Base-by-base conservation (phyloP, 768 basidiomycete species). In the Amylocystis lapponica region DNA sequence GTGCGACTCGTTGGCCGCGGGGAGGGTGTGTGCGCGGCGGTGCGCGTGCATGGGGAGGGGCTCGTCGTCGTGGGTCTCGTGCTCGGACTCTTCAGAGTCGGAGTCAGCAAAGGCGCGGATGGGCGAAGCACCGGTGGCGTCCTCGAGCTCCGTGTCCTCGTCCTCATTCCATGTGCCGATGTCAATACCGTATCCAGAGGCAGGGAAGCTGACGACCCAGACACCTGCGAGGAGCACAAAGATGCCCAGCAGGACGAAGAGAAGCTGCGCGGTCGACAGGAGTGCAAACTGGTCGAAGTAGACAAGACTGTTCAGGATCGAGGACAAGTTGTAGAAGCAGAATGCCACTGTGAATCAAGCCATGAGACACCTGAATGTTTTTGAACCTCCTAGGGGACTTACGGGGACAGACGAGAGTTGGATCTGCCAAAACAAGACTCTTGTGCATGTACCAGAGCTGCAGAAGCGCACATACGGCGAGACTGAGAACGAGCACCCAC, bases 321-420 rank as follows among this genome's bases (percentile, higher is more conserved):
- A 89, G 2, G 89, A 90, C 12, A 94, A 61, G 59, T 95, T 97
- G 66, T 95, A 97, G 62, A 92, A 90, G 62, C 91, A 95, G 66
- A 95, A 97, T 5, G 92, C 91, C 58, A 90, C 82, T 79, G 53
- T 20, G 41, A 47, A 56, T n/a, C 61, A 30, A 51, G 12, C 40
- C 41, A n/a, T 16, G 4, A 26, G 19, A 20, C 16, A 29, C 9
- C 41, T 34, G 35, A 42, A 39, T 13, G 20, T n/a, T n/a, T n/a
- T n/a, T n/a, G n/a, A n/a, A n/a, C n/a, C n/a, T n/a, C n/a, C n/a
- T 13, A 35, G 37, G 41, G 21, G 9, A 75, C 85, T 66, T 57
- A 86, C 86, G 74, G 37, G 90, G 90, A 60, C 89, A 91, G 25
- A 93, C 86, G 36, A 91, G 63, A 0, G 85, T 90, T 1, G 92